Evolutionary conservation across 148 eudicot species (phyloP).

Genomic region (Rhododendron griersonianum): DNA sequence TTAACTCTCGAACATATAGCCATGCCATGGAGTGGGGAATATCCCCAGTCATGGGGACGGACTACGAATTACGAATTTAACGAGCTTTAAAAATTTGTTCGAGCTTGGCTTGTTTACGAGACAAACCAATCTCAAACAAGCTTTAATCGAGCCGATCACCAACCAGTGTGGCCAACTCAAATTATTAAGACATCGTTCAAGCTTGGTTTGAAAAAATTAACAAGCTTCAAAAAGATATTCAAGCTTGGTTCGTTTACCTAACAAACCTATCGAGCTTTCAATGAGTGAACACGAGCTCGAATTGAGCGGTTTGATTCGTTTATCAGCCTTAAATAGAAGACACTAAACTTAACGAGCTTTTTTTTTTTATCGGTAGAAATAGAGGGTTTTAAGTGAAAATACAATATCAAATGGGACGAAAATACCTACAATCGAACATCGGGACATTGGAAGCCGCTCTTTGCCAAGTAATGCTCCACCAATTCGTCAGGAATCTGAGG

Average conservation of each 20-base stretch:
- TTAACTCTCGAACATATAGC: background rate
- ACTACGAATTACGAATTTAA: no score
- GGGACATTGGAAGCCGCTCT: slow-evolving; percentile 87
- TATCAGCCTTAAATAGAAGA: background rate
- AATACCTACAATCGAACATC: slow-evolving; percentile 74
- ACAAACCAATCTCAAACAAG: background rate
- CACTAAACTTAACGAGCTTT: background rate
- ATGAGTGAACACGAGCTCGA: background rate
- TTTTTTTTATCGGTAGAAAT: background rate
- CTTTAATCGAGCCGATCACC: background rate
- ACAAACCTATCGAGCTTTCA: background rate
- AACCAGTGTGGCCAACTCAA: background rate
- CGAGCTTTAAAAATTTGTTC: background rate
- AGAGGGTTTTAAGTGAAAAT: background rate
- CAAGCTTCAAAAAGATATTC: background rate
- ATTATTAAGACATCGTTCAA: background rate
- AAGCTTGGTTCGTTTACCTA: background rate
- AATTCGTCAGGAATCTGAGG: slow-evolving; percentile 84
- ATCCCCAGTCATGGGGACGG: background rate
- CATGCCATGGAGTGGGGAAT: background rate
- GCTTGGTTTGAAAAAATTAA: background rate
- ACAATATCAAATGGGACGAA: background rate
- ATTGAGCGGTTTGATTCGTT: background rate
- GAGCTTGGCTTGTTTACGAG: background rate
- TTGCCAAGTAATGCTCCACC: slow-evolving; percentile 89